phyloP scores from a whole-genome alignment of 345 rosid genomes.

The Cardiospermum halicacabum region DNA sequence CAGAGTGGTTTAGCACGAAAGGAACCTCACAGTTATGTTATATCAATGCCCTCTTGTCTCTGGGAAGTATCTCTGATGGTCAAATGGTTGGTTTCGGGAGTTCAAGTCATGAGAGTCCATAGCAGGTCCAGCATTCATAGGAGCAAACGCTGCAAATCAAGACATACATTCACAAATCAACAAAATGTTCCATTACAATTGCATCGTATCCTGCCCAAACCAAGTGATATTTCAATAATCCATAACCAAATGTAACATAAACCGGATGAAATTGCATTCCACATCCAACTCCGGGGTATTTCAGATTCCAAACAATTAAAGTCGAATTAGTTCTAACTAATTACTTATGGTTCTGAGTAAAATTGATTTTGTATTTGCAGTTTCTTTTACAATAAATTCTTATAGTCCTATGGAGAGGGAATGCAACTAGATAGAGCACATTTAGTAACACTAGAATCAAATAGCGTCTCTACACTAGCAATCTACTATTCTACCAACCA shows the following conservation, averaged over 20 bases:
- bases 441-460: neutral
- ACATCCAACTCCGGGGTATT: neutral
- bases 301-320: neutral
- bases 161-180: too few species aligned
- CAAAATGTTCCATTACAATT: constrained; percentile 10
- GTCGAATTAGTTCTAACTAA: neutral
- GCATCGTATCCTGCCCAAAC: neutral
- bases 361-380: neutral
- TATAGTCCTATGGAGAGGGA: neutral
- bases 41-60: constrained; percentile 18
- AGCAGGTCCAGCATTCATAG: constrained; percentile 45
- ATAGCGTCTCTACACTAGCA: neutral
- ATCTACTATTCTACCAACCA: neutral
- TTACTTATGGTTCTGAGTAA: neutral
- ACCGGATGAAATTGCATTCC: too few species aligned
- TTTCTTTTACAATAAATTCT: neutral
- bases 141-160: constrained; percentile 88
- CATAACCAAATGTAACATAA: neutral
- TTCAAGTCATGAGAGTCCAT: constrained; percentile 22
- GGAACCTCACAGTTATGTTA: neutral
- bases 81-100: constrained; percentile 45
- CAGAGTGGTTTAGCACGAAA: neutral
- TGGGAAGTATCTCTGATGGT: constrained; percentile 43
- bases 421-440: neutral
- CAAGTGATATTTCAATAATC: neutral